Evolutionary conservation across 148 eudicot species (phyloP).

Genomic region (Nepenthes mirabilis): DNA sequence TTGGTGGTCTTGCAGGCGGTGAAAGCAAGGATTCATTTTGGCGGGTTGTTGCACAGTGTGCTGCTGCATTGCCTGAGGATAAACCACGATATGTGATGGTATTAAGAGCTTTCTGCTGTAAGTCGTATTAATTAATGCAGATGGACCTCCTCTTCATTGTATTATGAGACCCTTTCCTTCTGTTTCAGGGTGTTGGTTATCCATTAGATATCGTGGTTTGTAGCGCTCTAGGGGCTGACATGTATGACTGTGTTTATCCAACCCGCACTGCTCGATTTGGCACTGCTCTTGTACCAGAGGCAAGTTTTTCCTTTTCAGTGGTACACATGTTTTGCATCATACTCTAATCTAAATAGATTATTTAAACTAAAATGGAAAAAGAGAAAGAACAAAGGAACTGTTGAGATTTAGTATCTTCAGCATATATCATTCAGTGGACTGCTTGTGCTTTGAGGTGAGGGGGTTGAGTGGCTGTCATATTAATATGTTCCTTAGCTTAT

Average conservation of each 20-base stretch:
- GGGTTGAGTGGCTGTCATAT: too few relatives aligned
- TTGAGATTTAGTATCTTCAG: too few relatives aligned
- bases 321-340: too few relatives aligned
- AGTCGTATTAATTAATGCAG: neutral
- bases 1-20: slow-evolving; percentile 97
- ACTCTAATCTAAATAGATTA: too few relatives aligned
- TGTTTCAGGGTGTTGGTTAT: slow-evolving; percentile 76
- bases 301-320: slow-evolving; percentile 1
- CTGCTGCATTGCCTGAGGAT: slow-evolving; percentile 81
- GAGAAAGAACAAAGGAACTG: too few relatives aligned
- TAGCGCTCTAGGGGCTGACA: slow-evolving; percentile 92
- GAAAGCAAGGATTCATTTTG: slow-evolving; percentile 97
- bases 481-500: too few relatives aligned
- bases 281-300: slow-evolving; percentile 88
- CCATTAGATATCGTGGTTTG: slow-evolving; percentile 92
- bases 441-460: too few relatives aligned
- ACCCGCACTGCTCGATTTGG: slow-evolving; percentile 97
- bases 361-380: too few relatives aligned
- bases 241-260: slow-evolving; percentile 96
- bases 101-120: slow-evolving; percentile 4
- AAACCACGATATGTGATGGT: slow-evolving; percentile 93
- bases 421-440: too few relatives aligned
- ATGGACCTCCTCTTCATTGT: slow-evolving; percentile 3
- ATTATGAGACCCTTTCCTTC: neutral
- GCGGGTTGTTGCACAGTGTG: slow-evolving; percentile 94